Base-by-base conservation (phyloP, 1,284 basidiomycete species). In the Papiliotrema laurentii region DNA sequence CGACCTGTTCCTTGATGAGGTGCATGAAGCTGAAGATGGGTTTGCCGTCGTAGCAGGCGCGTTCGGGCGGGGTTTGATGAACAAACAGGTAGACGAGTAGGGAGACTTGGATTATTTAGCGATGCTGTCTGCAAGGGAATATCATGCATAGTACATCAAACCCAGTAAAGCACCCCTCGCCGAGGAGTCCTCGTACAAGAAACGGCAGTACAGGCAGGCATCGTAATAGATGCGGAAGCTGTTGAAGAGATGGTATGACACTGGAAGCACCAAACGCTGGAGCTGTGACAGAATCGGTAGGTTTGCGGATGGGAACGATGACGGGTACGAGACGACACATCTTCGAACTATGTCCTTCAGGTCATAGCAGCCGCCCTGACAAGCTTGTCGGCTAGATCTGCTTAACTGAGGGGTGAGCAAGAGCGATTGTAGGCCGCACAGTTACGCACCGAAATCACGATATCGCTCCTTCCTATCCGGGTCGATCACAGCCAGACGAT, bases 1-100 rank as follows among this genome's bases (percentile, higher is more conserved):
- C 66, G 89, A 92, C 47, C 65, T 92, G n/a, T 96, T 94, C 77
- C 66, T 90, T 21, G 78, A 81, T 2, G 89, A 94, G 63, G 88
- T 94, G 36, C 80, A 83, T 61, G 88, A 93, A 49, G 80, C 83
- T 56, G 87, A 92, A 50, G 81, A 83, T 55, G 89, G 89, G 2
- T 94, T 93, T 64, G 79, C 79, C 40, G 84, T 87, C 10, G 80
- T 96, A 11, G 89, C 89, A 2, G 77, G 80, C 18, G 89, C 84
- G 13, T 96, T 89, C 67, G 82, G 86, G 16, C 78, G 84, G 47
- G 87, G 87, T 4, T 73, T 88, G 42, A 69, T 89, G 63, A 46
- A 42, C 37, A 44, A 49, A 21, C 43, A 47, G 25, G 46, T 51
- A 21, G 45, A 45, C 33, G 31, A 24, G 11, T 4, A 35, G 18